Evolutionary conservation across 768 basidiomycete genomes (phyloP).

Genomic region (Leccinellum albellum): DNA sequence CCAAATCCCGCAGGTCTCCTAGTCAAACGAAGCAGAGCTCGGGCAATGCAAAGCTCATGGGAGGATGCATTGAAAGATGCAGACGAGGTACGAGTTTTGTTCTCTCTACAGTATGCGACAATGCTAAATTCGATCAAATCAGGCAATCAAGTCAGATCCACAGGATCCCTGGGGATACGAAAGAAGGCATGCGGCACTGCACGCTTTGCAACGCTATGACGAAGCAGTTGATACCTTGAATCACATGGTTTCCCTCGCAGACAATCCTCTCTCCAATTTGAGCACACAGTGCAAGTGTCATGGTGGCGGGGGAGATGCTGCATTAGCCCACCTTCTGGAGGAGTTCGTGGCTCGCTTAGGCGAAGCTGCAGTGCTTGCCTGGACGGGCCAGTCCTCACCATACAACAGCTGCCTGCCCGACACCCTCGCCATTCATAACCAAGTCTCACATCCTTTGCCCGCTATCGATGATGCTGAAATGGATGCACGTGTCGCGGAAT

Average conservation of each 20-base stretch:
- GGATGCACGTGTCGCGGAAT: background rate
- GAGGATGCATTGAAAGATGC: slow-evolving; percentile 9
- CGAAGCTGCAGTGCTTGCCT: slow-evolving; percentile 2
- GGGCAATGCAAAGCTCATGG: background rate
- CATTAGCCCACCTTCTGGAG: slow-evolving; percentile 10
- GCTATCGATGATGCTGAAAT: background rate
- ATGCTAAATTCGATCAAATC: fast-evolving
- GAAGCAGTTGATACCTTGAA: background rate
- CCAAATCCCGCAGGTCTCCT: background rate
- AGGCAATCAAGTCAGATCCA: slow-evolving; percentile 4
- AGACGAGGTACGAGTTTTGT: background rate
- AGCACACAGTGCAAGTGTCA: background rate
- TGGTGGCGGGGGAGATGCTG: slow-evolving; percentile 3
- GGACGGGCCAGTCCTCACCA: slow-evolving; percentile 5
- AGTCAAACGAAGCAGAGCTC: slow-evolving; percentile 5
- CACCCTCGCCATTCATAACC: background rate
- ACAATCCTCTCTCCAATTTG: background rate
- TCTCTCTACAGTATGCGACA: too few relatives aligned
- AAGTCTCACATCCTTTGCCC: background rate
- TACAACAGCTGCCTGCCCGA: slow-evolving; percentile 14
- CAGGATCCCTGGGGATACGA: background rate
- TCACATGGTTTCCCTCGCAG: background rate
- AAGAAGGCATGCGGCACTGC: background rate
- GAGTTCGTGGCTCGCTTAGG: slow-evolving; percentile 6
- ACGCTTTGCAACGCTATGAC: background rate